phyloP scores from a whole-genome alignment of 768 basidiomycete genomes.

The Vararia minispora region DNA sequence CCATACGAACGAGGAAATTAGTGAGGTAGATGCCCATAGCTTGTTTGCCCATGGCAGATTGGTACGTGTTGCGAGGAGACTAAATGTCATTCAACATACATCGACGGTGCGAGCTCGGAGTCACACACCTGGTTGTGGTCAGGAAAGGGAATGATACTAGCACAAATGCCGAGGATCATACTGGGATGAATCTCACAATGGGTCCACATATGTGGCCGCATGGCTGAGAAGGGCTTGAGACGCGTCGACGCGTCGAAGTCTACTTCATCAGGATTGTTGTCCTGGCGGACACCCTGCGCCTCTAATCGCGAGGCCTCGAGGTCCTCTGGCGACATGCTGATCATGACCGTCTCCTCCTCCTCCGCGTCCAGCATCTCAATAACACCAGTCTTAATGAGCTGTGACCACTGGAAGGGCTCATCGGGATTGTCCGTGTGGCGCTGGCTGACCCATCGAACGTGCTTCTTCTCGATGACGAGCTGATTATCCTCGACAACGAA shows the following conservation, averaged over 20 bases:
- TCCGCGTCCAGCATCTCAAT: constrained; percentile 95
- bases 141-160: constrained; percentile 98
- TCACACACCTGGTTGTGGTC: constrained; percentile 91
- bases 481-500: constrained; percentile 95
- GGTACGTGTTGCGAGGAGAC: constrained; percentile 99
- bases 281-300: constrained; percentile 45
- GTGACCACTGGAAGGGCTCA: constrained; percentile 63
- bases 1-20: constrained; percentile 98
- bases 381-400: constrained; percentile 76
- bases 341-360: constrained; percentile 99
- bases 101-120: too few relatives aligned
- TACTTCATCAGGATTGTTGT: constrained; percentile 35
- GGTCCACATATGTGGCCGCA: constrained; percentile 87
- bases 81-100: constrained; percentile 22
- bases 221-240: constrained; percentile 56
- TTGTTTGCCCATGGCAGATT: constrained; percentile 99
- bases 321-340: constrained; percentile 97
- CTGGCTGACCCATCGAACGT: constrained; percentile 62
- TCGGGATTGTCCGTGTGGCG: constrained; percentile 42
- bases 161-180: constrained; percentile 98
- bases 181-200: constrained; percentile 99
- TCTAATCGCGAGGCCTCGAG: constrained; percentile 72
- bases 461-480: constrained; percentile 72
- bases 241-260: constrained; percentile 84
- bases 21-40: constrained; percentile 99